Percentiles rank a stretch among this genome's conserved stretches.
Evolutionary conservation across 208 protist genomes (phyloP).

Genomic region (Wallacemonas sp.): DNA sequence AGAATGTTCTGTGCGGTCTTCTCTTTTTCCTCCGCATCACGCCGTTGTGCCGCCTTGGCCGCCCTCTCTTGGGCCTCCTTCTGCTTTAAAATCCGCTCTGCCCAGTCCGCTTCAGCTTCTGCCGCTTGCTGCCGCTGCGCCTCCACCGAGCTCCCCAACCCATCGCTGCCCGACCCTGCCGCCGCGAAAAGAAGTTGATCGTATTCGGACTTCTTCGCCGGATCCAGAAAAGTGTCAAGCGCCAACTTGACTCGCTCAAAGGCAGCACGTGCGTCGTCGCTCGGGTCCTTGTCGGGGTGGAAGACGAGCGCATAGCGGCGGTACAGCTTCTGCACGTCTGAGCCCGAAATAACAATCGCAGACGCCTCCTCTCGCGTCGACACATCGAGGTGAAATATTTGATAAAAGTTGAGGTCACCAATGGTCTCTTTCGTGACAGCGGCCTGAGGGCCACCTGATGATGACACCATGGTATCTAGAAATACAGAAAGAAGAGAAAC

Average conservation of each 20-base stretch:
- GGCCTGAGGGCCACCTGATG: neutral
- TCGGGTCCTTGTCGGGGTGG: conserved; percentile 86
- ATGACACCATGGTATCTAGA: neutral
- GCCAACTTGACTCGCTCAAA: conserved; percentile 69
- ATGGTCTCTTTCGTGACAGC: conserved; percentile 65
- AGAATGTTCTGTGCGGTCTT: conserved; percentile 44
- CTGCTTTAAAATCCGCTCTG: conserved; percentile 50
- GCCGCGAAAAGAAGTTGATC: conserved; percentile 19
- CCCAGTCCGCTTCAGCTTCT: conserved; percentile 52
- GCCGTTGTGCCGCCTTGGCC: conserved; percentile 22
- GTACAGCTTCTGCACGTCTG: conserved; percentile 35
- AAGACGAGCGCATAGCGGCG: conserved; percentile 75
- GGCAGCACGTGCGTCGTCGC: conserved; percentile 49
- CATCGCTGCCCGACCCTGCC: neutral
- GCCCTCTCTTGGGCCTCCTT: conserved; percentile 39
- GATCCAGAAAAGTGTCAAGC: conserved; percentile 63
- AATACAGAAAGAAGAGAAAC: neutral
- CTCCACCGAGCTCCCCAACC: neutral
- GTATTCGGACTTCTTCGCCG: conserved; percentile 38
- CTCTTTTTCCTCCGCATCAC: conserved; percentile 40
- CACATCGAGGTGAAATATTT: conserved; percentile 50
- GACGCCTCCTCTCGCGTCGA: conserved; percentile 2
- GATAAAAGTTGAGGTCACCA: conserved; percentile 46
- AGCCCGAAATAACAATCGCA: conserved; percentile 14
- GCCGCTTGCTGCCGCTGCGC: conserved; percentile 41